phyloP scores from a whole-genome alignment of 169 alveolate species.

The Perkinsus olseni region DNA sequence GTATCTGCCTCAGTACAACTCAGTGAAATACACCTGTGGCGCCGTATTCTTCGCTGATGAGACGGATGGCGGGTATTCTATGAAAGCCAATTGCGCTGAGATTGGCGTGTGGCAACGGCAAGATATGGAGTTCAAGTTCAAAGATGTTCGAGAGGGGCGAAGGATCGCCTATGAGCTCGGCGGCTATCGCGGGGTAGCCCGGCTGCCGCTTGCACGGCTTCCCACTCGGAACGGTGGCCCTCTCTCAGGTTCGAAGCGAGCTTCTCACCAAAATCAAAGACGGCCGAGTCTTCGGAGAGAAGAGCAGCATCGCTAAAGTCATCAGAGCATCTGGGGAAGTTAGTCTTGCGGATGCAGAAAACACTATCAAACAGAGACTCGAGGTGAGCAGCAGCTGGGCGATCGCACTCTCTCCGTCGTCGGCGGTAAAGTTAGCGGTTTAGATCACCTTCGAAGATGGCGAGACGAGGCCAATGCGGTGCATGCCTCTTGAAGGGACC shows the following conservation, averaged over 20 bases:
- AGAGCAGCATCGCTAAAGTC: neutral
- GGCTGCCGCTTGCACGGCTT: no score
- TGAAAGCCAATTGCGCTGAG: neutral
- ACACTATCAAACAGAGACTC: neutral
- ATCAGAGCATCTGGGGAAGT: neutral
- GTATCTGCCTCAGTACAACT: neutral
- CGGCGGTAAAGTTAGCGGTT: no score
- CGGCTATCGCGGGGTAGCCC: neutral
- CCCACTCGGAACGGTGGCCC: neutral
- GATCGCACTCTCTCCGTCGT: neutral
- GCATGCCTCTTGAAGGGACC: neutral
- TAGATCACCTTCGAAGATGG: neutral
- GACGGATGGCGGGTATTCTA: neutral
- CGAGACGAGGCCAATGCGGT: neutral
- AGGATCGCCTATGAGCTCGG: neutral
- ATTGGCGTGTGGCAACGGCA: neutral
- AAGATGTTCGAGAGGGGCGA: neutral
- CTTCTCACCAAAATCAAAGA: neutral
- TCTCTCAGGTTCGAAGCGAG: neutral
- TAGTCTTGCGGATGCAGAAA: neutral
- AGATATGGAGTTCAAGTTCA: neutral
- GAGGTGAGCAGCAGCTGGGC: neutral
- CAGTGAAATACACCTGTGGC: neutral
- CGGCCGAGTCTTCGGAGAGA: neutral
- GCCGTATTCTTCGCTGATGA: neutral